Evolutionary conservation across 2,329 filamentous ascomycete species (phyloP).

Genomic region (Ceratocystis ficicola): DNA sequence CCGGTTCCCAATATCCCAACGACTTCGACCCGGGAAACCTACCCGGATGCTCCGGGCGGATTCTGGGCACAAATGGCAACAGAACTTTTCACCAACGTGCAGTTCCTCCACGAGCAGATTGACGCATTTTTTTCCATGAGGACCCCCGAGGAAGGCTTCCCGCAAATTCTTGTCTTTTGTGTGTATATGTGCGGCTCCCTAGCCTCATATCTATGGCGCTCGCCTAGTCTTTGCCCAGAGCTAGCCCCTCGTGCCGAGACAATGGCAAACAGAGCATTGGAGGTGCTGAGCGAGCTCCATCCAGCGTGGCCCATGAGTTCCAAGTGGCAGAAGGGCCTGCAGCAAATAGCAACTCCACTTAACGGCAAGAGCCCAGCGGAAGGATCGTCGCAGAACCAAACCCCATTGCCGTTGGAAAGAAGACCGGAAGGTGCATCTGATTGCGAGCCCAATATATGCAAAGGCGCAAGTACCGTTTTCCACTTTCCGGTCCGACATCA

Average conservation of each 20-base stretch:
- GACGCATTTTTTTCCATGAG: conserved; percentile 28
- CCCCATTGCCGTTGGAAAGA: neutral
- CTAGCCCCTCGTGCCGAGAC: conserved; percentile 25
- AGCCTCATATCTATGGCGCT: conserved; percentile 28
- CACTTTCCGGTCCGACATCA: neutral
- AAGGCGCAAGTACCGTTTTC: neutral
- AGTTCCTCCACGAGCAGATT: conserved; percentile 31
- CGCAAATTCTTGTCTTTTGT: conserved; percentile 32
- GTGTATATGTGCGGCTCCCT: conserved; percentile 33
- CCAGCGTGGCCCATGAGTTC: conserved; percentile 26
- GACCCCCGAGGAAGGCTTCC: conserved; percentile 28
- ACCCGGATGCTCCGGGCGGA: conserved; percentile 23
- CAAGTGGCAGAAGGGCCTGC: conserved; percentile 24
- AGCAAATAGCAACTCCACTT: conserved; percentile 24
- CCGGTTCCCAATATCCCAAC: neutral
- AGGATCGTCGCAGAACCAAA: neutral
- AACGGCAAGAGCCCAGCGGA: conserved; percentile 19
- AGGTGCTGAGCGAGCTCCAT: conserved; percentile 26
- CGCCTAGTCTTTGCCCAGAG: conserved; percentile 27
- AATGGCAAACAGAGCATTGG: conserved; percentile 26
- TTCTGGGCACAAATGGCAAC: conserved; percentile 28
- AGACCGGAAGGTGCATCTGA: neutral
- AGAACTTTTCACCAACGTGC: conserved; percentile 31
- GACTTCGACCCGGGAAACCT: conserved; percentile 14
- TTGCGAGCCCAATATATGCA: neutral